Evolutionary conservation across 2,329 filamentous ascomycete species (phyloP).

Genomic region (Alternaria novae-zelandiae): DNA sequence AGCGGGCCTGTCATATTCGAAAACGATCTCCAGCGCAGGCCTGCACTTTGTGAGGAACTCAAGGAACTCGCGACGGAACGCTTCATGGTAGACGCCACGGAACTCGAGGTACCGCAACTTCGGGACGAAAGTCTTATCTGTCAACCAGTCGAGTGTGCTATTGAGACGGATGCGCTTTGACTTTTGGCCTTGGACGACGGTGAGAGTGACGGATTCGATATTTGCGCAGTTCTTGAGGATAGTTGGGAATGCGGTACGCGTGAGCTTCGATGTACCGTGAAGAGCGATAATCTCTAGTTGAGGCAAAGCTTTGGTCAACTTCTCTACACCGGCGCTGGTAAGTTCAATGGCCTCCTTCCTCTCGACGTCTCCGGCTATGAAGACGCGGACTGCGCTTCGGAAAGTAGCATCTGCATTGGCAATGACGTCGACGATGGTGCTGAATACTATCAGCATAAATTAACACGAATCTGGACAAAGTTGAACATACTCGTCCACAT

Average conservation of each 20-base stretch:
- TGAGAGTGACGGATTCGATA: slow-evolving; percentile 1
- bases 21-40: slow-evolving; percentile 1
- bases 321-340: neutral
- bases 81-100: slow-evolving; percentile 2
- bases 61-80: slow-evolving; percentile 2
- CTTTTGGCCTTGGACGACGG: neutral
- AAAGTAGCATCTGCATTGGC: slow-evolving; percentile 3
- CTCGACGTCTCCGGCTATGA: neutral
- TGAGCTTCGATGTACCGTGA: neutral
- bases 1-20: neutral
- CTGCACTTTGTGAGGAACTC: slow-evolving; percentile 4
- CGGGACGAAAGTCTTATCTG: neutral
- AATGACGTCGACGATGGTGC: slow-evolving; percentile 1
- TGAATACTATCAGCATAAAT: neutral
- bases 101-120: slow-evolving; percentile 6
- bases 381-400: slow-evolving; percentile 1
- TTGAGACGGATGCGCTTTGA: slow-evolving; percentile 3
- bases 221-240: slow-evolving; percentile 2
- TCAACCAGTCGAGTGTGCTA: slow-evolving; percentile 1
- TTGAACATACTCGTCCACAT: neutral
- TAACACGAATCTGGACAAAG: neutral
- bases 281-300: neutral
- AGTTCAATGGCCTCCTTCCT: slow-evolving; percentile 1
- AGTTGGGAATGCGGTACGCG: slow-evolving; percentile 1
- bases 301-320: slow-evolving; percentile 1